A percentile compares a stretch with the other conserved stretches of the same genome.
phyloP scores from a whole-genome alignment of 345 rosid genomes.

The Camelina laxa region DNA sequence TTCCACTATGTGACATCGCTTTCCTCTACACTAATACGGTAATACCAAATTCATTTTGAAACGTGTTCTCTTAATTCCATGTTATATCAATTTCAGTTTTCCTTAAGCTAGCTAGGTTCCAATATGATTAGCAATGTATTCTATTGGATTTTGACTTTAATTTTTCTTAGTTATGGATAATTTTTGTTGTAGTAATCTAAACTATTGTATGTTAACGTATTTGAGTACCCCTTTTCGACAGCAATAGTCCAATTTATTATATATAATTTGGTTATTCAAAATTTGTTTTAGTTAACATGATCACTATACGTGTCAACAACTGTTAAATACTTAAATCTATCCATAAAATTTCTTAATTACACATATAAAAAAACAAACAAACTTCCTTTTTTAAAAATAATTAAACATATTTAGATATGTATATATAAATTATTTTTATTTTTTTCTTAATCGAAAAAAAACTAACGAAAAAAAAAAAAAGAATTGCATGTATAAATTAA shows the following conservation, averaged over 20 bases:
- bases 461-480: no score
- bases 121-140: neutral
- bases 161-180: neutral
- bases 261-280: no score
- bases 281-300: no score
- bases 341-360: no score
- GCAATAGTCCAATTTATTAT: neutral
- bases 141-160: neutral
- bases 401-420: no score
- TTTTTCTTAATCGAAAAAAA: no score
- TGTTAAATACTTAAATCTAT: no score
- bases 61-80: slow-evolving; percentile 29
- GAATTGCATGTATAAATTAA: no score
- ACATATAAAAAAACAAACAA: no score
- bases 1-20: slow-evolving; percentile 36
- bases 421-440: no score
- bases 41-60: slow-evolving; percentile 16
- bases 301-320: no score
- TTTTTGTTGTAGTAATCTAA: neutral
- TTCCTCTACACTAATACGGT: slow-evolving; percentile 28
- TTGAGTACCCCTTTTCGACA: slow-evolving; percentile 12
- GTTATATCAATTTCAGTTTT: slow-evolving; percentile 25
- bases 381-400: no score
- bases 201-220: slow-evolving; percentile 8
- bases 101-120: neutral